Evolutionary conservation across 768 basidiomycete species (phyloP), one percentile per base, ranked within the genome.

Genomic region (Coprinopsis marcescibilis): DNA sequence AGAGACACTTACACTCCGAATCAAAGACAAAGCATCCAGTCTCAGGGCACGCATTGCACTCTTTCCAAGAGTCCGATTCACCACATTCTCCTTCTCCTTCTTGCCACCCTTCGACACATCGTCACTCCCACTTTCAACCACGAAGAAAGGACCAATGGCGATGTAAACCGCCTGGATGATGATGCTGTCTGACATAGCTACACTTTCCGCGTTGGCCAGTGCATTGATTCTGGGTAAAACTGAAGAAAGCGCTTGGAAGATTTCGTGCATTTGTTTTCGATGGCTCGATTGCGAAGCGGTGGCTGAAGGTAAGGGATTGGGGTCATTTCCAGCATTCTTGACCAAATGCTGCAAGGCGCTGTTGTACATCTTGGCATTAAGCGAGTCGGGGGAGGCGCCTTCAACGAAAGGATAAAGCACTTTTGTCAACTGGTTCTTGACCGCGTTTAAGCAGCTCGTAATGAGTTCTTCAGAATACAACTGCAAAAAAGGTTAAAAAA

Each of bases 391-490:
- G 6, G 70, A 63, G 2, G 75, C 70, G 0, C 81, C 83, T 57
- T 94, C 91, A 3, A 94, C 79, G 52, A 93, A 89, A 0, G 89
- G 92, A 58, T 89, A 94, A 11, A 97, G 71, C 37, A 89, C 72
- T 57, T 80, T 79, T 1, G 79, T 79, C 24, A 96, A 77, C 48
- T 85, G 83, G 51, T 85, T 86, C 60, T 94, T 93, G 51, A 92
- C 74, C 0, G 83, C 71, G 34, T 66, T 70, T 14, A 97, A 70
- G 65, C 92, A 90, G 0, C 77, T 69, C 0, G 82, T 82, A 51
- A 99, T 89, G 10, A 93, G 72, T 60, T 99, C 96, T 61, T 97
- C 92, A 0, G 95, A 96, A 62, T 95, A 95, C 7, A 97, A 68
- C 87, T 94, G 57, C 14, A 35, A 2, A 14, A n/a, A 33, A 21